Conservation (phyloP, 495 filamentous ascomycete species). For the Patellaria atrata region DNA sequence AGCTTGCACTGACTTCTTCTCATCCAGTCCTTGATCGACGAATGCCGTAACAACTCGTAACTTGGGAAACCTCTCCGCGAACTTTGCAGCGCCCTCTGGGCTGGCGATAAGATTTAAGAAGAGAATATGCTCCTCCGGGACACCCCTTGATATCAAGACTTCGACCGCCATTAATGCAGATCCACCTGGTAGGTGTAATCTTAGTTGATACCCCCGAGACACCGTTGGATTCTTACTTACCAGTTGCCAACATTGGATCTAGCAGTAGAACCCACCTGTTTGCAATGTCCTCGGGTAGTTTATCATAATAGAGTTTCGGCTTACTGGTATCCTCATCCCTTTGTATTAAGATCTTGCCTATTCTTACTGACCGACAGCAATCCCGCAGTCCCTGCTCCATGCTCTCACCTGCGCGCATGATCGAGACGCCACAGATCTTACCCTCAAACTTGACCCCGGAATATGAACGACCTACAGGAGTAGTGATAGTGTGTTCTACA, state of each 20-base stretch:
- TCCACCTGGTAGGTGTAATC: constrained; percentile 63
- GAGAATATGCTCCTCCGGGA: constrained; percentile 86
- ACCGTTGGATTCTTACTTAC: constrained; percentile 45
- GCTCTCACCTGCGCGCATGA: constrained; percentile 94
- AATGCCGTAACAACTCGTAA: constrained; percentile 92
- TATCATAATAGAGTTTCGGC: constrained; percentile 93
- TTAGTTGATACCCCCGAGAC: too few species aligned
- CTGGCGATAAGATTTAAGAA: constrained; percentile 95
- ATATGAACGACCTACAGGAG: constrained; percentile 80
- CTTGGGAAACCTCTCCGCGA: constrained; percentile 84
- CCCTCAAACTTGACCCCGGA: constrained; percentile 88
- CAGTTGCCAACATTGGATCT: constrained; percentile 97
- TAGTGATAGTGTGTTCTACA: constrained; percentile 71
- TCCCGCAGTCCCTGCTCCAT: constrained; percentile 97
- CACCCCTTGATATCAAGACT: constrained; percentile 71
- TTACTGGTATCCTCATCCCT: constrained; percentile 85
- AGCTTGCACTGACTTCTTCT: constrained; percentile 66
- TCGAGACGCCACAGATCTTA: constrained; percentile 95
- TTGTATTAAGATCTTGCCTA: constrained; percentile 97
- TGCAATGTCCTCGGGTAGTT: constrained; percentile 85
- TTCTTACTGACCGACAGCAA: constrained; percentile 89
- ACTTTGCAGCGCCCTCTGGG: constrained; percentile 77
- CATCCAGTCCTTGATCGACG: constrained; percentile 84
- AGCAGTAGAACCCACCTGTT: constrained; percentile 88
- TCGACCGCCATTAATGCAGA: constrained; percentile 95